Percentiles rank a stretch among this genome's conserved stretches.
These are phyloP conservation scores for Macadamia integrifolia DNA, from an alignment of 164 flowering plant species.

Conservation along the genomic window DNA sequence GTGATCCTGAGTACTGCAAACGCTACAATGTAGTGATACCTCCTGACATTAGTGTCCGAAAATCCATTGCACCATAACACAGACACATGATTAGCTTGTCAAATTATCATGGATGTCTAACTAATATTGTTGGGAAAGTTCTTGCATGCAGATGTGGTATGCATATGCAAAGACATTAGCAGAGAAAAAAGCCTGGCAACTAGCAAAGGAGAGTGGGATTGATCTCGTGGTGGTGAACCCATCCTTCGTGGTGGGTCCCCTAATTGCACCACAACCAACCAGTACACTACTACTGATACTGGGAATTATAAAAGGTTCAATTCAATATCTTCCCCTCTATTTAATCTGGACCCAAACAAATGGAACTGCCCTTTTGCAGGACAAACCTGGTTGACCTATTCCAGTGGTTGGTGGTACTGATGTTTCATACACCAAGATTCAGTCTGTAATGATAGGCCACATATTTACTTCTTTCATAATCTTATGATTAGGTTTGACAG, in stretches of 20 bases:
- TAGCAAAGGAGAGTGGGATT: conserved; percentile 48
- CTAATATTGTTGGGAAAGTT: not conserved
- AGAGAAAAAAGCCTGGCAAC: conserved; percentile 66
- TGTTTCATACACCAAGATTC: no score
- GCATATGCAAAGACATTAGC: conserved; percentile 72
- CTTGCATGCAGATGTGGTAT: conserved; percentile 63
- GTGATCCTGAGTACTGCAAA: conserved; percentile 81
- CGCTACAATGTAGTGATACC: conserved; percentile 47
- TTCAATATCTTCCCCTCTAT: not conserved
- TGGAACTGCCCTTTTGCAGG: no score
- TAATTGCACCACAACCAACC: conserved; percentile 81
- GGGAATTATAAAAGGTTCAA: conserved; percentile 52
- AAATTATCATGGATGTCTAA: no score
- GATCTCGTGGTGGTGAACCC: conserved; percentile 80
- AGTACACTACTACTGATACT: conserved; percentile 62
- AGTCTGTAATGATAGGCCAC: no score
- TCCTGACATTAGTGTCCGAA: no score
- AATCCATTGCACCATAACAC: no score
- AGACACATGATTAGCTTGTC: no score
- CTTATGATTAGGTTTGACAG: conserved; percentile 34
- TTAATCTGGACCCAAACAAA: no score
- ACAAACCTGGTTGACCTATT: no score
- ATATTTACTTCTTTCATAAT: not conserved
- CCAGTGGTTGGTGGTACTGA: no score
- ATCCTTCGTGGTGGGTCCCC: conserved; percentile 75